Percentiles rank a stretch among this genome's conserved stretches.
phyloP scores from a whole-genome alignment of 2,329 filamentous ascomycete genomes.

The Colletotrichum lini region DNA sequence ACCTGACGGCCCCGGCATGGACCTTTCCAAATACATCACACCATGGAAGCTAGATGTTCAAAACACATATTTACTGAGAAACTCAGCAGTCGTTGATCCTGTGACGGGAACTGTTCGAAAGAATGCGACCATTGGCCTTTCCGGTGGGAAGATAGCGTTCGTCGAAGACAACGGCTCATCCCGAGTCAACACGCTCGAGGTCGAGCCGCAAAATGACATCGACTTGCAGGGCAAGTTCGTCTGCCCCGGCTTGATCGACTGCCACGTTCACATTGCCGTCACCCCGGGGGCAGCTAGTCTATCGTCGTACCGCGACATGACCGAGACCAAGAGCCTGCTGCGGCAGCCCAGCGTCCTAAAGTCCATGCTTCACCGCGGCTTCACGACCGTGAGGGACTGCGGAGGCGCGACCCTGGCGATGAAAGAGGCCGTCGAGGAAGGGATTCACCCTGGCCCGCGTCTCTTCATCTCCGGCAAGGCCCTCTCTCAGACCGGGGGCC shows the following conservation, averaged over 20 bases:
- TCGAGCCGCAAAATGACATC: constrained; percentile 35
- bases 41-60: constrained; percentile 52
- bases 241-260: constrained; percentile 53
- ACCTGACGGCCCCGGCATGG: neutral
- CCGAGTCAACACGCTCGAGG: neutral
- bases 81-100: constrained; percentile 60
- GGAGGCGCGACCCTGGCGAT: constrained; percentile 69
- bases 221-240: constrained; percentile 49
- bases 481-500: constrained; percentile 71
- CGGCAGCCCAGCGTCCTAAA: constrained; percentile 58
- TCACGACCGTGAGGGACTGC: constrained; percentile 71
- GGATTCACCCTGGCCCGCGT: constrained; percentile 67
- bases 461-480: constrained; percentile 69
- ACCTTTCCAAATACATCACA: constrained; percentile 46
- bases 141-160: constrained; percentile 50
- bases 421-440: constrained; percentile 68
- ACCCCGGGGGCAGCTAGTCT: constrained; percentile 45
- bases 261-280: constrained; percentile 50
- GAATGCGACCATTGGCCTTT: constrained; percentile 51
- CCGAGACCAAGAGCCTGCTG: constrained; percentile 55
- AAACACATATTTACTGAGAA: constrained; percentile 54
- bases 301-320: constrained; percentile 46
- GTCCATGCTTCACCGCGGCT: constrained; percentile 70
- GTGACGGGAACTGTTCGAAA: constrained; percentile 50
- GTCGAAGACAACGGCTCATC: neutral